Conservation (phyloP, 2,329 filamentous ascomycete species). For the Chaetothyriales sp. region DNA sequence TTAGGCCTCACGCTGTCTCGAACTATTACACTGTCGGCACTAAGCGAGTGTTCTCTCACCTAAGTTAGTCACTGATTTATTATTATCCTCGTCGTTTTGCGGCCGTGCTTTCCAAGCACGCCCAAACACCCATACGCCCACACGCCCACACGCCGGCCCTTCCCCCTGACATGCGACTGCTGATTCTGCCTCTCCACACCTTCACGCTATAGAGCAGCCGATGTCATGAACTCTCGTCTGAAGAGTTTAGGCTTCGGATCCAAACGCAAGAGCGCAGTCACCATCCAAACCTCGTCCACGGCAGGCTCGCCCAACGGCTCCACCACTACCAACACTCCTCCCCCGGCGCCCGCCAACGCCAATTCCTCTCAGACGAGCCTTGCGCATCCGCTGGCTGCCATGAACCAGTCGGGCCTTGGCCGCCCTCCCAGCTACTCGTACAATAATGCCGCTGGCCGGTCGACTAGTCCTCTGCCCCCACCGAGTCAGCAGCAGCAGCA, state of each 20-base stretch:
- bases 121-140: not conserved
- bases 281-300: constrained; percentile 18
- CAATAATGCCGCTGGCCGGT: constrained; percentile 36
- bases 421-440: constrained; percentile 53
- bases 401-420: constrained; percentile 37
- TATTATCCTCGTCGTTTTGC: not conserved
- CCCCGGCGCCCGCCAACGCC: constrained; percentile 25
- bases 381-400: constrained; percentile 32
- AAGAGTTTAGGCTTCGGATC: constrained; percentile 37
- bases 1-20: no score
- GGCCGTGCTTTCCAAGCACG: not conserved
- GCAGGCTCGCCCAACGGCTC: constrained; percentile 16
- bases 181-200: not conserved
- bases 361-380: constrained; percentile 38
- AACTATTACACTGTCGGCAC: not conserved
- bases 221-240: constrained; percentile 40
- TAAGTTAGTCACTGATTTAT: not conserved
- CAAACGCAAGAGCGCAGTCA: constrained; percentile 39
- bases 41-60: not conserved
- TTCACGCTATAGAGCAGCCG: constrained; percentile 21
- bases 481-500: constrained; percentile 28
- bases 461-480: constrained; percentile 39
- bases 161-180: not conserved
- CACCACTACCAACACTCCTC: constrained; percentile 20
- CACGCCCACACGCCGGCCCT: not conserved